A percentile compares a stretch with the other conserved stretches of the same genome.
phyloP scores from a whole-genome alignment of 2,329 filamentous ascomycete genomes.

The Aspergillus tubingensis region DNA sequence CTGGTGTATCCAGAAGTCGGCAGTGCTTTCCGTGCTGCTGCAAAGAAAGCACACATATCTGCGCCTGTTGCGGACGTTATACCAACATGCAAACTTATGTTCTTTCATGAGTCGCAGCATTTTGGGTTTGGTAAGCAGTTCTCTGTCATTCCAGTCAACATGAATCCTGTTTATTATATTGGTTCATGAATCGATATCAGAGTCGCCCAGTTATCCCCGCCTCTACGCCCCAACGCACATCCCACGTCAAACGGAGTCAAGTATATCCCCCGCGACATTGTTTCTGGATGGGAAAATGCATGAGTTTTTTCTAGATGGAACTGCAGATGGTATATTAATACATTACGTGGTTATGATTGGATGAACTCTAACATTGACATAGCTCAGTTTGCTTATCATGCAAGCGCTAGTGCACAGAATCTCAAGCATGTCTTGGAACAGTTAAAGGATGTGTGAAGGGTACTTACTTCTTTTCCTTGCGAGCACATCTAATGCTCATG shows the following conservation, averaged over 20 bases:
- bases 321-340: constrained; percentile 21
- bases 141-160: too few relatives aligned
- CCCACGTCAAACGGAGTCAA: constrained; percentile 23
- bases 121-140: constrained; percentile 26
- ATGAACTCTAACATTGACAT: constrained; percentile 11
- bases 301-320: constrained; percentile 29
- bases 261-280: constrained; percentile 27
- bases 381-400: constrained; percentile 27
- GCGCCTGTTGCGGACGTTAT: constrained; percentile 14
- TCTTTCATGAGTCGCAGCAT: constrained; percentile 29
- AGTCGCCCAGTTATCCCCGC: constrained; percentile 24
- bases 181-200: constrained; percentile 16
- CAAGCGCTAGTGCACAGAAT: constrained; percentile 20
- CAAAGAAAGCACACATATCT: constrained; percentile 12
- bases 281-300: constrained; percentile 29
- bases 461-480: too few relatives aligned
- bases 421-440: constrained; percentile 18
- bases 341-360: too few relatives aligned
- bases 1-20: constrained; percentile 24
- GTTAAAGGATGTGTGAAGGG: constrained; percentile 25
- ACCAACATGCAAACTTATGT: constrained; percentile 29
- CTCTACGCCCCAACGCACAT: constrained; percentile 25
- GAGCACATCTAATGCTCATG: too few relatives aligned
- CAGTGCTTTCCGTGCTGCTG: constrained; percentile 23
- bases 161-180: constrained; percentile 8